Percentiles rank a stretch among this genome's conserved stretches.
These are phyloP conservation scores for Leishmania tarentolae DNA, from an alignment of 208 protist genomes.

Conservation along the genomic window DNA sequence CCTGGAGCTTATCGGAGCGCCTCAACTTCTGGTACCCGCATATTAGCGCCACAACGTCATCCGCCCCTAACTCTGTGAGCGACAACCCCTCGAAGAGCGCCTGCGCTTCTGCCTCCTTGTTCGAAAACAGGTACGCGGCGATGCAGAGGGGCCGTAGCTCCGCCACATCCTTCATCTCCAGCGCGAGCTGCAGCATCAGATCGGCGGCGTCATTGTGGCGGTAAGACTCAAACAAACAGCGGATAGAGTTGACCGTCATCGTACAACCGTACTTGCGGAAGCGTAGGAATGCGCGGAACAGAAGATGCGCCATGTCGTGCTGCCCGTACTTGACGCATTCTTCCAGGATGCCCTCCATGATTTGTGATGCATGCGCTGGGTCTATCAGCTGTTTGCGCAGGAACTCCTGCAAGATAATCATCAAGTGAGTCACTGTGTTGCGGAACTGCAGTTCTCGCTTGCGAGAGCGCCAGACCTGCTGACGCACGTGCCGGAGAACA, in stretches of 20 bases:
- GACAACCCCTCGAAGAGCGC: slow-evolving; percentile 56
- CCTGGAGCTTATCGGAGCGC: slow-evolving; percentile 61
- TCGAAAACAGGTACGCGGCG: slow-evolving; percentile 85
- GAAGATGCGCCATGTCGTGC: slow-evolving; percentile 90
- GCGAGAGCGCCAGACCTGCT: slow-evolving; percentile 87
- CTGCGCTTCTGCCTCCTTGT: slow-evolving; percentile 62
- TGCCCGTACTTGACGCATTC: slow-evolving; percentile 87
- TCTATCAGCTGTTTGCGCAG: slow-evolving; percentile 89
- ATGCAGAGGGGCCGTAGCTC: slow-evolving; percentile 80
- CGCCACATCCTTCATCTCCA: slow-evolving; percentile 78
- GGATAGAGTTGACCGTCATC: slow-evolving; percentile 76
- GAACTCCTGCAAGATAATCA: slow-evolving; percentile 91
- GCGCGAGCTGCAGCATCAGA: slow-evolving; percentile 84
- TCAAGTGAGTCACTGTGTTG: slow-evolving; percentile 89
- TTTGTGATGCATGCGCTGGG: slow-evolving; percentile 72
- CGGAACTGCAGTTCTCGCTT: slow-evolving; percentile 88
- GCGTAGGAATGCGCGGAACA: slow-evolving; percentile 87
- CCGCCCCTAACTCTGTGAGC: slow-evolving; percentile 45
- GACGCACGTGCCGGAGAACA: slow-evolving; percentile 85
- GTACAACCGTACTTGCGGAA: slow-evolving; percentile 90
- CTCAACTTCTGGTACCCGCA: slow-evolving; percentile 82
- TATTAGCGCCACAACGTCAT: slow-evolving; percentile 77
- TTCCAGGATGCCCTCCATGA: slow-evolving; percentile 89
- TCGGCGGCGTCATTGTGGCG: slow-evolving; percentile 81
- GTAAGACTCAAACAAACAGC: slow-evolving; percentile 88